Conservation (phyloP, 129 eudicot species). For the Lactuca sativa region DNA sequence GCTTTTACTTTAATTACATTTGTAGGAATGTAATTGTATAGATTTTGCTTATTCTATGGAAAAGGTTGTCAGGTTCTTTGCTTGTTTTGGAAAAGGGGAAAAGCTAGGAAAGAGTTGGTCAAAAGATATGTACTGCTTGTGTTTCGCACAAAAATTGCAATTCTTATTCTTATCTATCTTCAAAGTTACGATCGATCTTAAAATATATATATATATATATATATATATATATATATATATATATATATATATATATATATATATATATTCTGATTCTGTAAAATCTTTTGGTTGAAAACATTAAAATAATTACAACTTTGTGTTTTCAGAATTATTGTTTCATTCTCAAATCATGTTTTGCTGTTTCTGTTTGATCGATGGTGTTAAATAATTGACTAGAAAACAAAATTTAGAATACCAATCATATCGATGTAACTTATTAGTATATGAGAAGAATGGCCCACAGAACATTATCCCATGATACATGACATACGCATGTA, state of each 20-base stretch:
- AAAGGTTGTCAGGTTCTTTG: slow-evolving; percentile 14
- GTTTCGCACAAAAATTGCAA: slow-evolving; percentile 10
- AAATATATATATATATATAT: not conserved
- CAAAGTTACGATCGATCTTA: slow-evolving; percentile 16
- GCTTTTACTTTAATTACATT: not conserved
- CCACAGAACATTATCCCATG: slow-evolving; percentile 18
- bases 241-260: no score
- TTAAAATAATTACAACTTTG: not conserved
- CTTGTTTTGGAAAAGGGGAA: slow-evolving; percentile 1
- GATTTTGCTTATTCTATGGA: slow-evolving; percentile 1
- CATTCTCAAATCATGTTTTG: slow-evolving; percentile 19
- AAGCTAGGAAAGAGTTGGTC: slow-evolving; percentile 21
- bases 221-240: no score
- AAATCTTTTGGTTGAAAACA: not conserved
- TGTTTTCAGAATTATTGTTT: slow-evolving; percentile 11
- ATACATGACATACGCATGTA: no score
- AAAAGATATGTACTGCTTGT: slow-evolving; percentile 22
- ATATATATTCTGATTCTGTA: no score
- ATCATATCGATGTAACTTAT: slow-evolving; percentile 17
- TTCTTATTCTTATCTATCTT: slow-evolving; percentile 13
- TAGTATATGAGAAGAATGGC: slow-evolving; percentile 34
- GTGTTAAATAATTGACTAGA: slow-evolving; percentile 22
- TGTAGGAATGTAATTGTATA: not conserved
- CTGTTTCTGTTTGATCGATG: slow-evolving; percentile 11
- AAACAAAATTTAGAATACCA: slow-evolving; percentile 24